These are phyloP conservation scores for Lactifluus pinguis DNA, from an alignment of 768 basidiomycete genomes.

Conservation along the genomic window DNA sequence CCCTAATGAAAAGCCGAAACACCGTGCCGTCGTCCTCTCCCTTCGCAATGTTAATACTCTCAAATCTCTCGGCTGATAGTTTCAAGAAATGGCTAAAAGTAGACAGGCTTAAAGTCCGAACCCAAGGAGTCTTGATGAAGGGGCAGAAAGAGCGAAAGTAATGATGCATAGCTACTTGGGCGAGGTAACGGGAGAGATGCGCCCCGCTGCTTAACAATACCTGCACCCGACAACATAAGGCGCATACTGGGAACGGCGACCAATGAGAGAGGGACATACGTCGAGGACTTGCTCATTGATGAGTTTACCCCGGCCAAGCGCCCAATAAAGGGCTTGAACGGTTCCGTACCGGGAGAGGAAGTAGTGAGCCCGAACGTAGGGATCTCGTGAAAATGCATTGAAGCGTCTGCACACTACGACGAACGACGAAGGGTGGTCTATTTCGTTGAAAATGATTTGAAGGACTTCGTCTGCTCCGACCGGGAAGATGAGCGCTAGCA, in stretches of 20 bases:
- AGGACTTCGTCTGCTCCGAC: constrained; percentile 48
- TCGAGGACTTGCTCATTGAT: constrained; percentile 15
- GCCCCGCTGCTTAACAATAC: constrained; percentile 69
- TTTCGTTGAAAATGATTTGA: constrained; percentile 64
- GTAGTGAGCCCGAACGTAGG: constrained; percentile 70
- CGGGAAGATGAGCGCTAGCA: background rate
- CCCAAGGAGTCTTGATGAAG: constrained; percentile 71
- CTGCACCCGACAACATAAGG: constrained; percentile 29
- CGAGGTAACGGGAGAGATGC: constrained; percentile 69
- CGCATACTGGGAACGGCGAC: background rate
- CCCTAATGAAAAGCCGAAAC: constrained; percentile 57
- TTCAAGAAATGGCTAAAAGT: constrained; percentile 59
- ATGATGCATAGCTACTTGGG: constrained; percentile 71
- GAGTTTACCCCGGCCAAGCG: constrained; percentile 56
- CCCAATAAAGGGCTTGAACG: constrained; percentile 63
- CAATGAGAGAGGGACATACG: constrained; percentile 10
- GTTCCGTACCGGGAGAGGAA: constrained; percentile 67
- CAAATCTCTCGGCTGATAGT: constrained; percentile 48
- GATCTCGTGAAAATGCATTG: constrained; percentile 54
- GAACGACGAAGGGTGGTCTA: constrained; percentile 54
- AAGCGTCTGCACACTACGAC: constrained; percentile 50
- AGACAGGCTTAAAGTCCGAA: constrained; percentile 49
- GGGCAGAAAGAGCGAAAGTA: constrained; percentile 65
- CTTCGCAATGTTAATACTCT: constrained; percentile 60
- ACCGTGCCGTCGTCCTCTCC: constrained; percentile 67